Conservation (phyloP, 192 early-diverging fungal genomes). For the Gamsiella multidivaricata region DNA sequence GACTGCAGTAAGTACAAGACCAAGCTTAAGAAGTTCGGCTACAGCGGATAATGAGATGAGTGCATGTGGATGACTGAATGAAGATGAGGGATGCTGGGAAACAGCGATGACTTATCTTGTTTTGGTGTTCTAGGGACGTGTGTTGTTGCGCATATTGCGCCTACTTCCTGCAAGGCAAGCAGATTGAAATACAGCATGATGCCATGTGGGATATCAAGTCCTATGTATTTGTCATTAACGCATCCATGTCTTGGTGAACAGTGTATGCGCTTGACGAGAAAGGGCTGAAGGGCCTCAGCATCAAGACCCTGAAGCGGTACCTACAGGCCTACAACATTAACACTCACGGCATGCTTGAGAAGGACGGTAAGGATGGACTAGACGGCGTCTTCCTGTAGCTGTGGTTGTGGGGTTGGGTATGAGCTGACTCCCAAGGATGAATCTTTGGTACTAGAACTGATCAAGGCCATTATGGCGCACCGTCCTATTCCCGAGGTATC, state of each 20-base stretch:
- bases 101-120: background rate
- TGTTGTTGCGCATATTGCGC: slow-evolving; percentile 37
- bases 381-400: background rate
- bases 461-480: slow-evolving; percentile 32
- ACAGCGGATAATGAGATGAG: background rate
- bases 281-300: slow-evolving; percentile 20
- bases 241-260: background rate
- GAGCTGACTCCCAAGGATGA: too few species aligned
- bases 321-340: slow-evolving; percentile 32
- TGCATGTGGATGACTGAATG: background rate
- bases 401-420: too few species aligned
- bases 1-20: slow-evolving; percentile 32
- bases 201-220: too few species aligned
- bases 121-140: slow-evolving; percentile 8
- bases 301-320: slow-evolving; percentile 39
- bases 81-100: background rate
- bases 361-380: slow-evolving; percentile 11
- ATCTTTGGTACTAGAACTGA: too few species aligned
- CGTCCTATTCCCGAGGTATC: slow-evolving; percentile 21
- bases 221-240: background rate
- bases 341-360: slow-evolving; percentile 22
- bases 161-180: slow-evolving; percentile 35
- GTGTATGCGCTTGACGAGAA: slow-evolving; percentile 36
- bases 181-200: too few species aligned
- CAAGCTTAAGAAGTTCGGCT: slow-evolving; percentile 27